Evolutionary conservation across 2,329 filamentous ascomycete genomes (phyloP).

Genomic region (Penicillium sp.): DNA sequence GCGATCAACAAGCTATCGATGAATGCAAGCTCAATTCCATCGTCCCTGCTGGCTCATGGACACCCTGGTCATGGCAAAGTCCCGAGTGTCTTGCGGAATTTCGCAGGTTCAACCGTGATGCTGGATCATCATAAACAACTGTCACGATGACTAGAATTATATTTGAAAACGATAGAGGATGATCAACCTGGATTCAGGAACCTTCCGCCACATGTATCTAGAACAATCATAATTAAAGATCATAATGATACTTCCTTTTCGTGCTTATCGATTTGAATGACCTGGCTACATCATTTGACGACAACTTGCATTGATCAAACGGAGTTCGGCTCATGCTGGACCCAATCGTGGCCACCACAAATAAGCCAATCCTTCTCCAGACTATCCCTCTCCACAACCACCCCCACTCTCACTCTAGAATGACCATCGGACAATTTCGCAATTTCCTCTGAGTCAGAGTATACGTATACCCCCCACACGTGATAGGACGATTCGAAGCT

Average conservation of each 20-base stretch:
- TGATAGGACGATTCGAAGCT: neutral
- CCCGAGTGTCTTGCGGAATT: constrained; percentile 23
- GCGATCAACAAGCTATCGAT: neutral
- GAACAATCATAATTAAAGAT: no score
- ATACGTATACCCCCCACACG: constrained; percentile 2
- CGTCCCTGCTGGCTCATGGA: neutral
- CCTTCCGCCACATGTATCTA: no score
- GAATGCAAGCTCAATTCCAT: neutral
- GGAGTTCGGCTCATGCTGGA: no score
- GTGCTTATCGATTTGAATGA: no score
- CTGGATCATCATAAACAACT: neutral
- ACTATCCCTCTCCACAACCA: neutral
- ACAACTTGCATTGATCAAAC: no score
- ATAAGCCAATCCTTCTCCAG: neutral
- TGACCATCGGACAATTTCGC: neutral
- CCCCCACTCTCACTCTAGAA: neutral
- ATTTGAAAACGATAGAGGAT: neutral
- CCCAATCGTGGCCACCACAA: neutral
- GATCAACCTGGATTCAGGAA: neutral
- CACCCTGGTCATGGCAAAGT: constrained; percentile 22
- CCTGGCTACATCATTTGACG: no score
- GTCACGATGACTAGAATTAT: neutral
- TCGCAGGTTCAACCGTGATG: constrained; percentile 28
- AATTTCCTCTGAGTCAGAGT: neutral
- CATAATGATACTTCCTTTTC: no score